Percentiles rank a stretch among this genome's conserved stretches.
Evolutionary conservation across 225 moss, liverwort and hornwort species (phyloP).

Genomic region (Lunularia cruciata): DNA sequence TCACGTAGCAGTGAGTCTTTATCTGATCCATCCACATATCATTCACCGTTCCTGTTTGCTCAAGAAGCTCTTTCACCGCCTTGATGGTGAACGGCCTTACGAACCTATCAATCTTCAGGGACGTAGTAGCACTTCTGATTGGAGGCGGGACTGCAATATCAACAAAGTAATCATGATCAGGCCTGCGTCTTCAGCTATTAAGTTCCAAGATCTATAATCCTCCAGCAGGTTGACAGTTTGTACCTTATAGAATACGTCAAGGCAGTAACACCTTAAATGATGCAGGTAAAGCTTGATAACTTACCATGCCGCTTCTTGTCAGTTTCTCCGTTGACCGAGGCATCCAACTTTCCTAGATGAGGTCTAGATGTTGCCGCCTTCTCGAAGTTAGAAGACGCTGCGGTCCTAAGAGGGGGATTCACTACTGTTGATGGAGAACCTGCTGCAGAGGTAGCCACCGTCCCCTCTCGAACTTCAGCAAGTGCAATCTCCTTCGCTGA

Average conservation of each 20-base stretch:
- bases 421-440: conserved; percentile 47
- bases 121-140: conserved; percentile 58
- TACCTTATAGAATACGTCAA: neutral
- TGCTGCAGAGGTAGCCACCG: conserved; percentile 33
- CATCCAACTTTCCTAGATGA: conserved; percentile 56
- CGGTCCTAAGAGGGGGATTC: conserved; percentile 56
- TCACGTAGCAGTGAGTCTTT: conserved; percentile 97
- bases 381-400: conserved; percentile 54
- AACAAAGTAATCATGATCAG: neutral
- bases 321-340: conserved; percentile 69
- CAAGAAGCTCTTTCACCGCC: conserved; percentile 86
- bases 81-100: conserved; percentile 94
- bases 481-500: conserved; percentile 44
- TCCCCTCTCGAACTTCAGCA: conserved; percentile 51
- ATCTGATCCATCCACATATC: conserved; percentile 99
- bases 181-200: neutral
- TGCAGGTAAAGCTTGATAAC: too few species aligned
- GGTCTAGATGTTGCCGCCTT: conserved; percentile 54
- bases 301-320: conserved; percentile 78
- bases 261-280: too few species aligned
- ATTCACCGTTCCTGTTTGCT: conserved; percentile 84
- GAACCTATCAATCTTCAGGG: conserved; percentile 96
- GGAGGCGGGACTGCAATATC: conserved; percentile 72
- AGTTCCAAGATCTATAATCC: neutral
- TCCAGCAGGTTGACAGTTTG: neutral